Base-by-base conservation (phyloP, 306 rosid species). In the Prunus mira region DNA sequence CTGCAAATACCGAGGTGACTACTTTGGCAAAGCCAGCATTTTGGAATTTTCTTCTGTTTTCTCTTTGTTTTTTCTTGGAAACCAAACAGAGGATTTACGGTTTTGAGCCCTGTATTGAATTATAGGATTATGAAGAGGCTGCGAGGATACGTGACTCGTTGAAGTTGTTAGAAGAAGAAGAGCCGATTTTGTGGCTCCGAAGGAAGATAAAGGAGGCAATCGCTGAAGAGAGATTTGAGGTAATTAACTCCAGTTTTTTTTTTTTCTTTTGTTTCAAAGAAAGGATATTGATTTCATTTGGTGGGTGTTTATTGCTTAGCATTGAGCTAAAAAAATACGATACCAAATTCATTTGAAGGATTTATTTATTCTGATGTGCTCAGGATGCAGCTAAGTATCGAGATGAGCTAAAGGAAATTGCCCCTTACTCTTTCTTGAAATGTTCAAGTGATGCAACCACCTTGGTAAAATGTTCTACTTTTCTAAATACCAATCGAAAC, bases 301-400 rank as follows among this genome's bases (percentile, higher is more conserved):
- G 54, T 30, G 30, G 65, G 47, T 74, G 69, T 20, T 56, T 12
- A 25, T 27, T 30, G 12, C 12, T 71, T 11, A 22, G 65, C 45
- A 60, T 65, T 54, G 51, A 55, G 73, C 54, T 49, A 41, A 14
- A 27, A 27, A 60, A 14, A 56, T 62, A 34, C 27, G 3, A 38
- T 15, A 4, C 19, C 28, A 63, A 28, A 43, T 43, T 60, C 56
- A 19, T 76, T 67, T 66, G 24, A 76, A 3, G 38, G 41, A 34
- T 34, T 34, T 34, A 69, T 65, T 75, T 64, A 27, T 73, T 32
- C 28, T 28, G 19, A 67, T 73, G 28, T 75, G 57, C 73, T 41
- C 86, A 95, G 99, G 99, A 95, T 34, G 99, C 99, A 30, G 97
- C 93, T 57, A 92, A 82, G 74, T 91, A 84, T 78, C 99, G 97